phyloP scores from a whole-genome alignment of 495 filamentous ascomycete species.

The Penicillium subrubescens region DNA sequence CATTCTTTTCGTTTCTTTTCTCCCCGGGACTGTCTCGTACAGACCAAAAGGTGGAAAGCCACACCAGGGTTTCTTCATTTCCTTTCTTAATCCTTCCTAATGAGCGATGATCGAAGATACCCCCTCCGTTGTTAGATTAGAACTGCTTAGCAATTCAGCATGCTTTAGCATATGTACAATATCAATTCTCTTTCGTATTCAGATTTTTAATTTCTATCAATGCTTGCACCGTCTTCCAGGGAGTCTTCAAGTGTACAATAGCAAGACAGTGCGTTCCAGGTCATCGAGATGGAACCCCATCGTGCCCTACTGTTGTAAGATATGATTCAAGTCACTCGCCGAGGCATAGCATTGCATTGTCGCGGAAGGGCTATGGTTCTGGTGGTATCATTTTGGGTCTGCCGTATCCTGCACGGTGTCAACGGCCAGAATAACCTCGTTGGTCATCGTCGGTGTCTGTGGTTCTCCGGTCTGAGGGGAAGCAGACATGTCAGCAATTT shows the following conservation, averaged over 20 bases:
- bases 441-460: background rate
- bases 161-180: background rate
- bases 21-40: background rate
- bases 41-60: background rate
- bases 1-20: background rate
- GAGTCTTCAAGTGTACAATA: background rate
- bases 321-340: background rate
- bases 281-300: too few relatives aligned
- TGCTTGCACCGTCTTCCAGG: background rate
- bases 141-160: background rate
- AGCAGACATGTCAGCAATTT: background rate
- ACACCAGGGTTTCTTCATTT: background rate
- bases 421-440: background rate
- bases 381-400: background rate
- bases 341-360: background rate
- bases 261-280: background rate
- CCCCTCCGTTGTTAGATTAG: constrained; percentile 18
- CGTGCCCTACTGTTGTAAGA: background rate
- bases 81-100: constrained; percentile 8
- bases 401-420: background rate
- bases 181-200: background rate
- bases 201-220: background rate
- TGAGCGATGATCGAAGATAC: constrained; percentile 17
- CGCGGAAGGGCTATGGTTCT: background rate
- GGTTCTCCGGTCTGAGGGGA: background rate